Evolutionary conservation across 306 rosid species (phyloP).

Genomic region (Ochetophila trinervis): DNA sequence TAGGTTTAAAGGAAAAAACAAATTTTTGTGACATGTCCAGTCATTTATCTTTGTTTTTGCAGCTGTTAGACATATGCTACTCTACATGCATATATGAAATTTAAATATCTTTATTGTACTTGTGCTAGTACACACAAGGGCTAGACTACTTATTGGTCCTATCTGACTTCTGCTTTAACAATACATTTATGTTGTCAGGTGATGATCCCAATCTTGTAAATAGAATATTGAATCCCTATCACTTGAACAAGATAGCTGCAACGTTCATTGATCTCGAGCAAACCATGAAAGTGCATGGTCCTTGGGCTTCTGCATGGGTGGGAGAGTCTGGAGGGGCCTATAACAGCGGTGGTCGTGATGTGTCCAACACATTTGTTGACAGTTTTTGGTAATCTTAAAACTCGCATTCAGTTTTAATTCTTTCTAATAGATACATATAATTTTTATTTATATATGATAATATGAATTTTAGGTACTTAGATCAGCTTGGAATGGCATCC

Average conservation of each 20-base stretch:
- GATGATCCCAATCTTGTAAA: constrained; percentile 49
- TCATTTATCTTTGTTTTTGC: neutral
- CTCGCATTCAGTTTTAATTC: neutral
- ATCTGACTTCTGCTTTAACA: constrained; percentile 13
- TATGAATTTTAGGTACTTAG: constrained; percentile 71
- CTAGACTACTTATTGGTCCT: neutral
- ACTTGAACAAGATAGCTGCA: constrained; percentile 48
- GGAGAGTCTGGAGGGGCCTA: constrained; percentile 98
- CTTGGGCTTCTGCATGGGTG: constrained; percentile 89
- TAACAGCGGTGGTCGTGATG: constrained; percentile 80
- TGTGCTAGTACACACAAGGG: neutral
- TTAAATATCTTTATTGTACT: neutral
- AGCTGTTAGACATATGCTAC: neutral
- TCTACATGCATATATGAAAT: neutral
- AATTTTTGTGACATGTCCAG: neutral
- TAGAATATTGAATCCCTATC: constrained; percentile 65
- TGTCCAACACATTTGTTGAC: constrained; percentile 72
- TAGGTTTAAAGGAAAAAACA: constrained; percentile 4
- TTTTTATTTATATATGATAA: neutral
- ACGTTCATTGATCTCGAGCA: constrained; percentile 45
- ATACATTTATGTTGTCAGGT: constrained; percentile 39
- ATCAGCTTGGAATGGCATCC: constrained; percentile 94
- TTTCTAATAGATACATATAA: neutral
- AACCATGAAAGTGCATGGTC: constrained; percentile 58
- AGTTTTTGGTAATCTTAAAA: constrained; percentile 83